Percentiles rank a stretch among this genome's conserved stretches.
phyloP scores from a whole-genome alignment of 148 eudicot genomes.

The Vaccinium macrocarpon region DNA sequence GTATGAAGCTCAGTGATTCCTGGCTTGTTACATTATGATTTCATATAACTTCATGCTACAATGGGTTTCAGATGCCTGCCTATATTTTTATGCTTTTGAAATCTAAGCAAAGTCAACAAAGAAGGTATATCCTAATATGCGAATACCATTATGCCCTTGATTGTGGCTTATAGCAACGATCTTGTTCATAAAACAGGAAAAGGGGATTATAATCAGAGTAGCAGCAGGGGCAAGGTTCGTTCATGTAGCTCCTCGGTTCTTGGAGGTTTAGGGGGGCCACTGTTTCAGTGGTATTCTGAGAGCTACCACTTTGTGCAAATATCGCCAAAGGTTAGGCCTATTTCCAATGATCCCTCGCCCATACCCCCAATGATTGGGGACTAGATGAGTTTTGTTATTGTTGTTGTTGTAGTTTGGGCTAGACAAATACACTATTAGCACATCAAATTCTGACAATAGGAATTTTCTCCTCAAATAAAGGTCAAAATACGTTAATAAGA shows the following conservation, averaged over 20 bases:
- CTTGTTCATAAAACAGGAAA: not conserved
- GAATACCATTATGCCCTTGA: not conserved
- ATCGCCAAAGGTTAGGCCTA: too few species aligned
- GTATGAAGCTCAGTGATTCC: constrained; percentile 36
- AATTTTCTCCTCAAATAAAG: not conserved
- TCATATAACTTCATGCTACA: constrained; percentile 1
- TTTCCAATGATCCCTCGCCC: too few species aligned
- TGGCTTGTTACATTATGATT: not conserved
- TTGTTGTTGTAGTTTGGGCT: not conserved
- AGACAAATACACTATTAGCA: not conserved
- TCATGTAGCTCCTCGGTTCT: too few species aligned
- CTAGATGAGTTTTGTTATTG: too few species aligned
- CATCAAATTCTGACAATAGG: not conserved
- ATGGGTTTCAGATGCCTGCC: not conserved
- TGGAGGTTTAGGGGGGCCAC: too few species aligned
- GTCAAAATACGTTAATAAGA: not conserved
- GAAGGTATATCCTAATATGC: not conserved
- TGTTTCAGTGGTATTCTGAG: too few species aligned
- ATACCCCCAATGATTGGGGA: too few species aligned
- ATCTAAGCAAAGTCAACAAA: not conserved
- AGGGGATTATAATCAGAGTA: not conserved
- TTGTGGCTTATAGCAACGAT: not conserved
- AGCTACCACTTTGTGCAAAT: too few species aligned
- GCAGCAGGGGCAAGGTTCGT: not conserved
- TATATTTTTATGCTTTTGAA: not conserved